A percentile compares a stretch with the other conserved stretches of the same genome.
Evolutionary conservation across 225 moss, liverwort and hornwort species (phyloP).

Genomic region (Takakia lepidozioides): DNA sequence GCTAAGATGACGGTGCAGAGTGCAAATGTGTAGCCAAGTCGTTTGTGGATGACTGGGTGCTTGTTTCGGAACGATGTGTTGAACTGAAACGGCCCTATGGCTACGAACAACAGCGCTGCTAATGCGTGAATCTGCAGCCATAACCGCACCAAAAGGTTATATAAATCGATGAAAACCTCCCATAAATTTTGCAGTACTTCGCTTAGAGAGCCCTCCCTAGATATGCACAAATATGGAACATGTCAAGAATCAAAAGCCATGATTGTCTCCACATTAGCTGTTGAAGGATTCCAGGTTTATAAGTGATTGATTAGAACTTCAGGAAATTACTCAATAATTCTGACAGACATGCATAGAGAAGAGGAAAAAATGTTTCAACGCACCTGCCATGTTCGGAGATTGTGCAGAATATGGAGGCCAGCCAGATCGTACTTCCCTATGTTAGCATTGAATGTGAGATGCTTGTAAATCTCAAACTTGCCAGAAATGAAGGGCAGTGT

Average conservation of each 20-base stretch:
- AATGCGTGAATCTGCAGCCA: constrained; percentile 21
- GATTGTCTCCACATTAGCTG: too few species aligned
- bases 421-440: constrained; percentile 4
- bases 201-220: too few species aligned
- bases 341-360: too few species aligned
- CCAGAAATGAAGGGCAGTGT: constrained; percentile 28
- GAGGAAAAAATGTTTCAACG: too few species aligned
- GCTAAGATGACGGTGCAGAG: constrained; percentile 13
- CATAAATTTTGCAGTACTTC: too few species aligned
- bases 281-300: too few species aligned
- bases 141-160: too few species aligned
- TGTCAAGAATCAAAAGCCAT: too few species aligned
- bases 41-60: constrained; percentile 22
- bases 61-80: constrained; percentile 24
- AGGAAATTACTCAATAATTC: too few species aligned
- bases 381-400: constrained; percentile 46
- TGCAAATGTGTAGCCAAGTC: constrained; percentile 38
- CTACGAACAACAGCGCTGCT: constrained; percentile 22
- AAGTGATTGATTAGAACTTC: too few species aligned
- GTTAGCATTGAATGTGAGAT: not conserved
- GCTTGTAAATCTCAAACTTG: constrained; percentile 30
- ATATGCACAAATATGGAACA: too few species aligned
- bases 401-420: constrained; percentile 21
- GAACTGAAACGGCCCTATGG: constrained; percentile 43
- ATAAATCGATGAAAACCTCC: too few species aligned